Conservation (phyloP, 129 eudicot species). For the Centrapalus pauciflorus region DNA sequence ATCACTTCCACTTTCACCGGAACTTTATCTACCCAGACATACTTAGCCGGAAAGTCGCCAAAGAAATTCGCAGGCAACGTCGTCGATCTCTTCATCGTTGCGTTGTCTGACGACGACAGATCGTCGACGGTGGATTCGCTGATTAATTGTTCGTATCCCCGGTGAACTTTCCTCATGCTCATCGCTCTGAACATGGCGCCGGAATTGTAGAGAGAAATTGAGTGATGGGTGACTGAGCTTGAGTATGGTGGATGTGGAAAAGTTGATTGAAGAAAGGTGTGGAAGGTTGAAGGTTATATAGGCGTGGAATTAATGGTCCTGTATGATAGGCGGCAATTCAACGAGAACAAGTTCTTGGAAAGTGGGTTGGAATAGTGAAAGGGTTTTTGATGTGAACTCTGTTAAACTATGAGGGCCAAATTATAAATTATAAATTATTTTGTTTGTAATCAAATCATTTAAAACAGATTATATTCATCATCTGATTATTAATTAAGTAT, state of each 20-base stretch:
- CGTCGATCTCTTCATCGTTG: slow-evolving; percentile 38
- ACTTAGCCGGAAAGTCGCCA: slow-evolving; percentile 13
- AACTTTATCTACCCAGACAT: slow-evolving; percentile 7
- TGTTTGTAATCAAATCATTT: too few relatives aligned
- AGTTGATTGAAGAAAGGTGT: slow-evolving; percentile 2
- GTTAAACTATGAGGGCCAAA: neutral
- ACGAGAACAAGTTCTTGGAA: neutral
- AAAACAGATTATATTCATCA: too few relatives aligned
- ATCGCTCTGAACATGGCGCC: slow-evolving; percentile 64
- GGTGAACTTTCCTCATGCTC: slow-evolving; percentile 35
- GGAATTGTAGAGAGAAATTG: neutral
- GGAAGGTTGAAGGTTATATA: slow-evolving; percentile 15
- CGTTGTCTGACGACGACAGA: neutral
- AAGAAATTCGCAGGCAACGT: slow-evolving; percentile 39
- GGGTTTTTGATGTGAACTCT: neutral
- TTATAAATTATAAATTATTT: neutral
- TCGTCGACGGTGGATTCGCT: slow-evolving; percentile 17
- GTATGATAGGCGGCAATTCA: neutral
- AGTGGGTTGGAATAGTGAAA: too few relatives aligned
- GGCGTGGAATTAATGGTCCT: slow-evolving; percentile 1
- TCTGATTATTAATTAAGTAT: too few relatives aligned
- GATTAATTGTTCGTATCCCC: slow-evolving; percentile 49
- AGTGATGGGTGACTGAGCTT: neutral
- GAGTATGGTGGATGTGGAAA: neutral
- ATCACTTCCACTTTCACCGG: slow-evolving; percentile 5